Evolutionary conservation across 768 basidiomycete species (phyloP).

Genomic region (Mycena sanguinolenta): DNA sequence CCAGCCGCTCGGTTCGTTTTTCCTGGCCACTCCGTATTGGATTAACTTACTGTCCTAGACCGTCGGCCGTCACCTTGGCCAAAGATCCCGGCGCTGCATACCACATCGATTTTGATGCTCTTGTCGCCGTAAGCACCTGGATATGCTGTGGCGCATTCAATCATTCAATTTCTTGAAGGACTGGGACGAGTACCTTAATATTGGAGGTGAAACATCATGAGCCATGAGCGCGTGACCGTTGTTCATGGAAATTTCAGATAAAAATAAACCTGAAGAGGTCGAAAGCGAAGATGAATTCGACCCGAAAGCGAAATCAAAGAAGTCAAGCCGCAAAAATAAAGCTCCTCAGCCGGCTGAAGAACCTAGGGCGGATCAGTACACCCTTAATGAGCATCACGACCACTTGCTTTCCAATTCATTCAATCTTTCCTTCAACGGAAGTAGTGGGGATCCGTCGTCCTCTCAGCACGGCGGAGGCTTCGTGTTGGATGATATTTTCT

Average conservation of each 20-base stretch:
- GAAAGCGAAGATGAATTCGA: constrained; percentile 66
- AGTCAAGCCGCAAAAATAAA: constrained; percentile 44
- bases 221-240: neutral
- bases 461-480: constrained; percentile 67
- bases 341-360: constrained; percentile 54
- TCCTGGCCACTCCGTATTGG: neutral
- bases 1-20: constrained; percentile 68
- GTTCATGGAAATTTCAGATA: constrained; percentile 13
- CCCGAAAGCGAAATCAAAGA: constrained; percentile 50
- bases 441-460: constrained; percentile 60
- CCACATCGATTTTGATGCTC: constrained; percentile 73
- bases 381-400: constrained; percentile 79
- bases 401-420: constrained; percentile 76
- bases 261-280: constrained; percentile 39
- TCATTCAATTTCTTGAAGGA: constrained; percentile 52
- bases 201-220: constrained; percentile 51
- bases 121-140: constrained; percentile 65
- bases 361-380: constrained; percentile 67
- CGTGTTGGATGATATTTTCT: constrained; percentile 66
- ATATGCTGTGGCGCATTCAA: neutral
- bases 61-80: constrained; percentile 65
- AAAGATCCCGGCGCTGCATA: constrained; percentile 64
- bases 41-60: constrained; percentile 46
- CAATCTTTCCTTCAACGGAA: constrained; percentile 68
- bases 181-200: constrained; percentile 74